Evolutionary conservation across 2,329 filamentous ascomycete species (phyloP).

Genomic region (Cytospora piceicola): DNA sequence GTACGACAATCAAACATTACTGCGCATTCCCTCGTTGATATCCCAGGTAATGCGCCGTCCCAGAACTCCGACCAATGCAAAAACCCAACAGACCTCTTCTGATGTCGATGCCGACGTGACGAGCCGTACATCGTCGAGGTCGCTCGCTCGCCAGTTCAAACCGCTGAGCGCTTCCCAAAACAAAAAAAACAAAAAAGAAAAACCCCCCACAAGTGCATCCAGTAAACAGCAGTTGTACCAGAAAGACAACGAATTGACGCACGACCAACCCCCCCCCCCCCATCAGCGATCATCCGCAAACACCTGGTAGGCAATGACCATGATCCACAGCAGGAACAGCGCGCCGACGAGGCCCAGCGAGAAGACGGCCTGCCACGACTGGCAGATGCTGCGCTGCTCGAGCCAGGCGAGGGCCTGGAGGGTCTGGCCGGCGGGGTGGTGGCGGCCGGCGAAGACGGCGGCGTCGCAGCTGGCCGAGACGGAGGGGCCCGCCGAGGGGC

Average conservation of each 20-base stretch:
- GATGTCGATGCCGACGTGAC: neutral
- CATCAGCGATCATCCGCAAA: slow-evolving; percentile 47
- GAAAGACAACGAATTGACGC: neutral
- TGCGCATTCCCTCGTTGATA: neutral
- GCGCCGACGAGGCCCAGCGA: slow-evolving; percentile 63
- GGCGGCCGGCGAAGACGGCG: slow-evolving; percentile 60
- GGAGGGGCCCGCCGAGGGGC: slow-evolving; percentile 57
- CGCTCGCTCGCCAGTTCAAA: neutral
- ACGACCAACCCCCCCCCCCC: neutral
- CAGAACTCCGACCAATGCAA: neutral
- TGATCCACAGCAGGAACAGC: slow-evolving; percentile 69
- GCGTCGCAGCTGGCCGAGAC: slow-evolving; percentile 64
- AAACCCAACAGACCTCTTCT: neutral
- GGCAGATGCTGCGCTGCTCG: slow-evolving; percentile 66
- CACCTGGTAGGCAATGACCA: slow-evolving; percentile 69
- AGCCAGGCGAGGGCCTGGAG: slow-evolving; percentile 65
- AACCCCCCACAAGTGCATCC: too few species aligned
- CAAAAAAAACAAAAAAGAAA: too few species aligned
- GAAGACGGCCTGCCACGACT: slow-evolving; percentile 67
- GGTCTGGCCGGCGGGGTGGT: slow-evolving; percentile 54
- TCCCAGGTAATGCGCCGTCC: neutral
- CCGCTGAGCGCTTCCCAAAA: neutral
- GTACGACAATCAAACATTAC: neutral
- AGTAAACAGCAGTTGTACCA: neutral
- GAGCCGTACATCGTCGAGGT: too few species aligned